Evolutionary conservation across 306 rosid species (phyloP), one percentile per base, ranked within the genome.

Genomic region (Luffa aegyptiaca): DNA sequence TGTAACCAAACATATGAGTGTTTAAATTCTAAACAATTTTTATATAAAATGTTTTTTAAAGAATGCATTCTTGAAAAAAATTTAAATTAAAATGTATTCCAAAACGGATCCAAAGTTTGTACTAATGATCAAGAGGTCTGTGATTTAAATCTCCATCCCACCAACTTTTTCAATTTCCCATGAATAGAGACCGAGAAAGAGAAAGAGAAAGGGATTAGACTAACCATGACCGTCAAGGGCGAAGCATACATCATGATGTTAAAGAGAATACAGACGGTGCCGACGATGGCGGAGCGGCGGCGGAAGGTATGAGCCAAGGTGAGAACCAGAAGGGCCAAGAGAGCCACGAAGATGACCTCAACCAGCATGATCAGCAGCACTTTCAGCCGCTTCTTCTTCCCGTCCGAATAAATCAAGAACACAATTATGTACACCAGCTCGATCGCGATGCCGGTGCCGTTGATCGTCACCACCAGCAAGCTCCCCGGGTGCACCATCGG

Each of bases 241-340:
- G 99, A 74, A 74, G 97, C 99, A 55, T 90, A 96, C 98, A 96
- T 96, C 96, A 91, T 87, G 75, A 93, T 84, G 89, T 90, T 96
- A 84, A 86, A 90, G 57, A 89, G 42, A 18, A 90, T 86, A 83
- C 91, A 84, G 1, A 86, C 61, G 58, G 87, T 77, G 72, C 99
- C 99, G 10, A 91, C 98, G 58, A 96, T 20, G 3, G 82, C 31
- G 33, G 94, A 86, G 49, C 98, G 87, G 70, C 76, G 85, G 5
- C 44, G 65, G 72, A 20, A 5, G 3, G 89, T 9, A 44, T 93
- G 94, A 41, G 79, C 81, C 2, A 87, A 37, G 1, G 83, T 82
- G 33, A 93, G 45, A 2, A 85, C 82, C 53, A 89, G 4, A 8
- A 84, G 42, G 41, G 88, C 17, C 52, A 96, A 89, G 42, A 61